Evolutionary conservation across 352 stramenopile genomes (phyloP).

Genomic region (Pythium brachiatum): DNA sequence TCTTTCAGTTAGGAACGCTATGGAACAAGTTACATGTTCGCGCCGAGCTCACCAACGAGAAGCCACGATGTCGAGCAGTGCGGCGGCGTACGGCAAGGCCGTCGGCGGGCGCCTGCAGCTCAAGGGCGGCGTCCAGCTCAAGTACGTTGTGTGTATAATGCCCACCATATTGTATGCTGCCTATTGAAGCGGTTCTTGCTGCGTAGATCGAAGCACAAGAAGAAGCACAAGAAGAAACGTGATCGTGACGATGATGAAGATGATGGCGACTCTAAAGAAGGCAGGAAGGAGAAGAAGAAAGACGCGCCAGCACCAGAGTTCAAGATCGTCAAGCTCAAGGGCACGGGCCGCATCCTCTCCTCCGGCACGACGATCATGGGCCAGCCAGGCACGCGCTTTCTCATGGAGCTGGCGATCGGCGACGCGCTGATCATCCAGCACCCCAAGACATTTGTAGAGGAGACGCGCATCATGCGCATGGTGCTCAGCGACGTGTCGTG

Average conservation of each 20-base stretch:
- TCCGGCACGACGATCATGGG: conserved; percentile 89
- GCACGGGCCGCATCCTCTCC: conserved; percentile 79
- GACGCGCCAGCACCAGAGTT: conserved; percentile 36
- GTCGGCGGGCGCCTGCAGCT: conserved; percentile 79
- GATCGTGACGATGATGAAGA: conserved; percentile 26
- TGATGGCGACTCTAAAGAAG: conserved; percentile 14
- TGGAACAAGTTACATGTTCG: neutral
- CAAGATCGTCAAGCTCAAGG: conserved; percentile 74
- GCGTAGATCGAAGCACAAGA: conserved; percentile 35
- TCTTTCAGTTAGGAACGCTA: conserved; percentile 21
- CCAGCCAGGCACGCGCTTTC: conserved; percentile 77
- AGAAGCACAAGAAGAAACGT: conserved; percentile 63
- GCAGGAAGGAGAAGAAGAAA: conserved; percentile 30
- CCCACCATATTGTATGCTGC: neutral
- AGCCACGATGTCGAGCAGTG: neutral
- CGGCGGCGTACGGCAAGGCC: conserved; percentile 57
- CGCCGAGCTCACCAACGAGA: neutral
- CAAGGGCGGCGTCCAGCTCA: conserved; percentile 84
- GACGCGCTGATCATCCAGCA: conserved; percentile 88
- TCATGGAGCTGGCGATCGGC: conserved; percentile 73
- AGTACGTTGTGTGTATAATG: conserved; percentile 46
- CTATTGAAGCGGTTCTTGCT: conserved; percentile 3
- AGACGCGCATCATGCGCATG: conserved; percentile 90
- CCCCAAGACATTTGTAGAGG: conserved; percentile 79
- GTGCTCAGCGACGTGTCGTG: conserved; percentile 88